Evolutionary conservation across 306 rosid species (phyloP), one percentile per base, ranked within the genome.

Genomic region (Corylus heterophylla): DNA sequence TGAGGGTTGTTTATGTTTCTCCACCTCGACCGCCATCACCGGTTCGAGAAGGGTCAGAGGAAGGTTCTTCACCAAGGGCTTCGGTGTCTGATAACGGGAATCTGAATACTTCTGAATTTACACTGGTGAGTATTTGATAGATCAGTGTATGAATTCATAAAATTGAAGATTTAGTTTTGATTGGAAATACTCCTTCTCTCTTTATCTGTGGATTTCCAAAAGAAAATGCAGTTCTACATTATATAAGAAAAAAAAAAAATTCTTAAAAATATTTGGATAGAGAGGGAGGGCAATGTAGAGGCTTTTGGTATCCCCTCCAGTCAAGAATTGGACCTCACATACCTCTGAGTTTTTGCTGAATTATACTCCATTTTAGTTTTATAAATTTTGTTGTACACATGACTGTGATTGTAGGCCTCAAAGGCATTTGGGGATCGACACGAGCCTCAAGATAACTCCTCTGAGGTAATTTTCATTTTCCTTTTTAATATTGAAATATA

Each of bases 21-120:
- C 98, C 93, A 9, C 97, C 95, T 35, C 86, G 81, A 79, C 93
- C 93, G 14, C 98, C 97, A 5, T 93, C 97, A 8, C 98, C 98
- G 0, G 98, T 93, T 76, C 85, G 79, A 2, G 98, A 93, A 89
- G 98, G 92, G 71, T 91, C 98, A 0, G 98, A 93, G 63, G 98
- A 93, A 83, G 98, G 90, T 71, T 90, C 97, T 0, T 90, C 98
- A 0, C 98, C 98, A 27, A 91, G 95, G 74, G 92, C 89, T 74
- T 93, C 98, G 12, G 85, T 91, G 51, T 91, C 97, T 59, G 98
- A 93, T 78, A 91, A 90, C 51, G 97, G 95, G 18, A 88, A 85
- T 69, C 78, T 84, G 35, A 83, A 25, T 85, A 79, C 89, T 81
- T 70, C 87, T 81, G 93, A 91, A 71, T 89, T 81, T 84, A 73